Base-by-base conservation (phyloP, 2,329 filamentous ascomycete species). In the Colletotrichum ledebouriae region DNA sequence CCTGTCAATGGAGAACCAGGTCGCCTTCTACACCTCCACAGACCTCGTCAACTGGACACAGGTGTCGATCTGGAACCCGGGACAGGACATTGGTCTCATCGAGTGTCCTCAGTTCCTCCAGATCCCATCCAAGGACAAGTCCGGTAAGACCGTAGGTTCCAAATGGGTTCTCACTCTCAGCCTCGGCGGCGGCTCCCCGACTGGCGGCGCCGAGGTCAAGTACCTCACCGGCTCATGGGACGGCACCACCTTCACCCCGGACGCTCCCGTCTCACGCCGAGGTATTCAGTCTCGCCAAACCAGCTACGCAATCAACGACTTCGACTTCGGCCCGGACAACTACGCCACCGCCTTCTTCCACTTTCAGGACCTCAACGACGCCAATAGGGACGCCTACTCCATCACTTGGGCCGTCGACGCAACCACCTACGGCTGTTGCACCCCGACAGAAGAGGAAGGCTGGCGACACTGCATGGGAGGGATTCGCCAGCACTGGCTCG, bases 1-100 rank as follows among this genome's bases (percentile, higher is more conserved):
- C 0, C 71, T 89, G 2, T 80, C 87, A 0, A 89, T 86, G 63
- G 87, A 89, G 42, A 89, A 86, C 70, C 78, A 81, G 10, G 80
- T 91, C 50, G 87, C 86, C n/a, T 82, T 91, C 70, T 91, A 83
- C 75, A 89, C 87, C 2, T 89, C 87, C 2, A 79, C 83, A 0
- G 82, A 91, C 73, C 78, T 91, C 6, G 86, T 82, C 52, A 76
- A 83, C 7, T 92, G 89, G 89, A 86, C 81, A 6, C 63, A 70
- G 47, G 41, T 53, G 12, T 67, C 63, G 13, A 25, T 59, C 42
- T 71, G 70, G 67, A 59, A 69, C 39, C 68, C 68, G 12, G 59
- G 59, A 10, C 68, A 49, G 22, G 80, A 87, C 67, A 83, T 87
- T 1, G 82, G 82, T 11, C 75, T 81, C 15, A 78, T 84, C 22